Conservation (phyloP, 805 yeast species). For the Hermanozyma aechmeae region DNA sequence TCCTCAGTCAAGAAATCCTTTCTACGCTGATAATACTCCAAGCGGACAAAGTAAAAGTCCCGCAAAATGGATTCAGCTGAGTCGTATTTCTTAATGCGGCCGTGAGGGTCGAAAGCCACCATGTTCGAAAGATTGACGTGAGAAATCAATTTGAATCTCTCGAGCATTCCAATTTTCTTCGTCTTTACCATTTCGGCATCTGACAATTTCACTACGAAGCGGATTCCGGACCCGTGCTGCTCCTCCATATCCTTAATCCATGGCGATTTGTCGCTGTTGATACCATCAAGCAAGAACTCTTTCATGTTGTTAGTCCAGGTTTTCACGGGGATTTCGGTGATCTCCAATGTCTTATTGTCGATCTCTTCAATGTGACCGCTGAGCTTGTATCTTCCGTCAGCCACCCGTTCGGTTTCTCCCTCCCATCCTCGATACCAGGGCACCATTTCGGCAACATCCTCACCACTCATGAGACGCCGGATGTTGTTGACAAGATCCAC, state of each 20-base stretch:
- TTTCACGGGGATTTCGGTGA: conserved; percentile 86
- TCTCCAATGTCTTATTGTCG: conserved; percentile 73
- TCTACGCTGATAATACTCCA: conserved; percentile 85
- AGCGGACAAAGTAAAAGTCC: conserved; percentile 79
- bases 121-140: conserved; percentile 70
- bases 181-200: conserved; percentile 81
- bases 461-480: conserved; percentile 61
- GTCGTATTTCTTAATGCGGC: conserved; percentile 78
- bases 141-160: conserved; percentile 70
- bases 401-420: conserved; percentile 62
- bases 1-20: conserved; percentile 70
- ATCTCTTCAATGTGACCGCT: conserved; percentile 75
- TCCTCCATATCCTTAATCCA: conserved; percentile 96
- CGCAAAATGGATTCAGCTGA: conserved; percentile 65
- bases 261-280: conserved; percentile 71
- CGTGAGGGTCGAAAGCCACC: conserved; percentile 92
- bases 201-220: conserved; percentile 66
- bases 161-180: conserved; percentile 64
- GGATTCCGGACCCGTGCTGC: conserved; percentile 77
- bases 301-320: conserved; percentile 91
- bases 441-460: conserved; percentile 59
- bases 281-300: conserved; percentile 67
- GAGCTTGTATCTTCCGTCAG: conserved; percentile 61
- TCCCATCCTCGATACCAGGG: conserved; percentile 98
- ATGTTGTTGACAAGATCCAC: conserved; percentile 69